Evolutionary conservation across 2,329 filamentous ascomycete species (phyloP).

Genomic region (Fusarium sublunatum): DNA sequence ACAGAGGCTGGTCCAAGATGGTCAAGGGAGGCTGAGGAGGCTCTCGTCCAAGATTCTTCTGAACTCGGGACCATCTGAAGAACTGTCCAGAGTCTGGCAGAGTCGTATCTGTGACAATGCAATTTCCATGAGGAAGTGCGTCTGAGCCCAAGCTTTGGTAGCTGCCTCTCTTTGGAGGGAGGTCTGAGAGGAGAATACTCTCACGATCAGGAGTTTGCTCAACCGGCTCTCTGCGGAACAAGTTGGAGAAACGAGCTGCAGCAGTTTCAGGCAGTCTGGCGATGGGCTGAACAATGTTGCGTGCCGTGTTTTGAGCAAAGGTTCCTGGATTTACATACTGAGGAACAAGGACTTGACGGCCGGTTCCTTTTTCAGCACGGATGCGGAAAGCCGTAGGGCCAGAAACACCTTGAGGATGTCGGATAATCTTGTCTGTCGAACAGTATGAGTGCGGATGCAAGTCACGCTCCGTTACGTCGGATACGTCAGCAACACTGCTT

Average conservation of each 20-base stretch:
- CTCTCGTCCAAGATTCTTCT: conserved; percentile 39
- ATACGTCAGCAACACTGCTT: conserved; percentile 60
- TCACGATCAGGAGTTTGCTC: conserved; percentile 11
- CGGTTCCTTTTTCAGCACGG: conserved; percentile 39
- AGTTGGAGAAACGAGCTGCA: conserved; percentile 42
- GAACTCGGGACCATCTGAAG: conserved; percentile 47
- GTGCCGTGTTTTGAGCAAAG: conserved; percentile 42
- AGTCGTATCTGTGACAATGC: not conserved
- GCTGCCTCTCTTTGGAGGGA: conserved; percentile 43
- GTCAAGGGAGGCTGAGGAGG: conserved; percentile 38
- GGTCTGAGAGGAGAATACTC: conserved; percentile 36
- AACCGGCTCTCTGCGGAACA: conserved; percentile 39
- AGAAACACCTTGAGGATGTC: conserved; percentile 36
- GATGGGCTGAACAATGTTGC: conserved; percentile 33
- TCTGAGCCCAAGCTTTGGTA: conserved; percentile 51
- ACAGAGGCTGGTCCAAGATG: conserved; percentile 43
- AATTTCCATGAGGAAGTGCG: conserved; percentile 1
- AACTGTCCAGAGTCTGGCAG: not conserved
- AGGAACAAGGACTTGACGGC: conserved; percentile 39
- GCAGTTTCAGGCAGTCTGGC: conserved; percentile 41
- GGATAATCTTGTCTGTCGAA: conserved; percentile 45
- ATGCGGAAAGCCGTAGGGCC: conserved; percentile 33
- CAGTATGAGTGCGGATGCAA: conserved; percentile 35
- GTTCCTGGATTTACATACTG: conserved; percentile 22
- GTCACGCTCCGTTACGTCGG: conserved; percentile 48